phyloP scores from a whole-genome alignment of 148 eudicot genomes.

The Amaranthus palmeri region DNA sequence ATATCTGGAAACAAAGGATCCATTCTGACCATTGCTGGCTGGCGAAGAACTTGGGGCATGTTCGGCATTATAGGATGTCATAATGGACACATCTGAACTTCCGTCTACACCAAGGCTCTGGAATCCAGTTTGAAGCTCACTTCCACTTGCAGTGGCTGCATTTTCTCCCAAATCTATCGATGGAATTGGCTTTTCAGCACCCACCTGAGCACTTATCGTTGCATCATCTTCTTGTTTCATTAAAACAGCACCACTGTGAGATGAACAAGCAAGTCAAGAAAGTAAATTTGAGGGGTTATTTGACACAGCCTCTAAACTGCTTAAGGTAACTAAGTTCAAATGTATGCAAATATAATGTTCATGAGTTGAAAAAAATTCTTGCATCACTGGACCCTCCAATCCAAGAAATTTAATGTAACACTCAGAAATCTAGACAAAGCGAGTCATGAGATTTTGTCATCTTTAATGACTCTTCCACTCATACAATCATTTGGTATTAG shows the following conservation, averaged over 20 bases:
- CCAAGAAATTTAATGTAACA: background rate
- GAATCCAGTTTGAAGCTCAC: slow-evolving; percentile 26
- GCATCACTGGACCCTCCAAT: background rate
- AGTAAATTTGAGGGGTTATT: background rate
- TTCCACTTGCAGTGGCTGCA: slow-evolving; percentile 21
- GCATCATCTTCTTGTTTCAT: slow-evolving; percentile 29
- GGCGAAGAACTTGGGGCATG: slow-evolving; percentile 26
- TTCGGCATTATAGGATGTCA: slow-evolving; percentile 14
- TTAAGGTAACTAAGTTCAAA: background rate
- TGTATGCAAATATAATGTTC: background rate
- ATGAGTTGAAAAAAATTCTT: background rate
- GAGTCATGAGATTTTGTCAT: background rate
- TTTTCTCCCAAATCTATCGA: slow-evolving; percentile 27
- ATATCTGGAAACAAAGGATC: slow-evolving; percentile 20
- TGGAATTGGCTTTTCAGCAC: slow-evolving; percentile 28
- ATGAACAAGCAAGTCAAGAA: slow-evolving; percentile 5
- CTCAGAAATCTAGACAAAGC: background rate
- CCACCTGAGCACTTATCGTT: slow-evolving; percentile 14
- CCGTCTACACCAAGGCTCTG: slow-evolving; percentile 27
- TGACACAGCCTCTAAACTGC: background rate
- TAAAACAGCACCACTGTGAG: slow-evolving; percentile 37
- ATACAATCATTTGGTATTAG: background rate
- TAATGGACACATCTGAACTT: slow-evolving; percentile 18
- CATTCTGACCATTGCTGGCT: slow-evolving; percentile 27
- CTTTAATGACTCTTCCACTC: background rate